phyloP scores from a whole-genome alignment of 176 grass and related monocot genomes.

The Melocanna baccifera region DNA sequence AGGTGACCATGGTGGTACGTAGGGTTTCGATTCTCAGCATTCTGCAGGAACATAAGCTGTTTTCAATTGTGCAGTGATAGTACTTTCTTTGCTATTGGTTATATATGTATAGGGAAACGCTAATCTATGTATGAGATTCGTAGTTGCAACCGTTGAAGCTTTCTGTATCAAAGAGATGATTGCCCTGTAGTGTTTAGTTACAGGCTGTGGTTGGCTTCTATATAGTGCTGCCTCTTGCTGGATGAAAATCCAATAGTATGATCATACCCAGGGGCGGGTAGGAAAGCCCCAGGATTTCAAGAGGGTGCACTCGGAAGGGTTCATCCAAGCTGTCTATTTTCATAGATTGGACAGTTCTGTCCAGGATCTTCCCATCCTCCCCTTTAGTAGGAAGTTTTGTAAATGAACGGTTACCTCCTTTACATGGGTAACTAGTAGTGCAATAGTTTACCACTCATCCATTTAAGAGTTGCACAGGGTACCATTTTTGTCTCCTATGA shows the following conservation, averaged over 20 bases:
- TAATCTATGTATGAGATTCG: neutral
- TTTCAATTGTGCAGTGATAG: neutral
- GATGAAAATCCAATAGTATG: neutral
- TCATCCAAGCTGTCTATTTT: neutral
- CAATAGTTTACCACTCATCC: neutral
- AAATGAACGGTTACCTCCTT: neutral
- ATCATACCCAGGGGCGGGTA: neutral
- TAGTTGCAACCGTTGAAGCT: neutral
- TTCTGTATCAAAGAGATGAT: neutral
- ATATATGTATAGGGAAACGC: neutral
- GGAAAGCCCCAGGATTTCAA: neutral
- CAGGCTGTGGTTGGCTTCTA: neutral
- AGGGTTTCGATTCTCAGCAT: neutral
- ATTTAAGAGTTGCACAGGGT: neutral
- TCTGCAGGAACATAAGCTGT: neutral
- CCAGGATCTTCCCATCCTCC: neutral
- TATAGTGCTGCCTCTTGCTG: neutral
- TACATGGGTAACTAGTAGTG: neutral
- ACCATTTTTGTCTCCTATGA: neutral
- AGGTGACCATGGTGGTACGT: conserved; percentile 28
- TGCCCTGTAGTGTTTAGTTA: neutral
- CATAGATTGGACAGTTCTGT: neutral
- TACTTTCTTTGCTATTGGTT: neutral
- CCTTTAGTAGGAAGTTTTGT: neutral
- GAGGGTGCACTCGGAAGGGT: neutral